Conservation (phyloP, 2,329 filamentous ascomycete species). For the Colletotrichum spaethianum region DNA sequence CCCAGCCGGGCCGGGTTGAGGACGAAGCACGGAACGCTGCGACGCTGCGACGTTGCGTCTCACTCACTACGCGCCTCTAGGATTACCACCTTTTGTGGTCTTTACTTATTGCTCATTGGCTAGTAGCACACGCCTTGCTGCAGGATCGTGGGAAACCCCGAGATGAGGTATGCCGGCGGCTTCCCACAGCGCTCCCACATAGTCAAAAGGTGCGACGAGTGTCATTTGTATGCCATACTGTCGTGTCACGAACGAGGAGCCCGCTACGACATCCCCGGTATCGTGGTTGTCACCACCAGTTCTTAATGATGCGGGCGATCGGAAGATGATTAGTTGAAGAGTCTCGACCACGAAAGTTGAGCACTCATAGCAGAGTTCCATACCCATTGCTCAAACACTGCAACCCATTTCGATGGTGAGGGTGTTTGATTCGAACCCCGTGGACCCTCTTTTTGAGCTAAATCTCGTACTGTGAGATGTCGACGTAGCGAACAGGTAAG, state of each 20-base stretch:
- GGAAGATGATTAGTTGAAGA: background rate
- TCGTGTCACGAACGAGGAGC: conserved; percentile 16
- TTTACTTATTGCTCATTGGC: conserved; percentile 21
- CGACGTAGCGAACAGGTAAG: background rate
- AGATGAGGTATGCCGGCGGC: conserved; percentile 40
- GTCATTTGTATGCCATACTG: conserved; percentile 29
- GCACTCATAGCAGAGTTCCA: background rate
- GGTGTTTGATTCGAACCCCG: background rate
- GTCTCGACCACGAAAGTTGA: background rate
- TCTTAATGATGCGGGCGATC: background rate
- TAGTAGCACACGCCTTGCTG: conserved; percentile 39
- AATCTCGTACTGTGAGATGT: background rate
- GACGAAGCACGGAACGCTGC: background rate
- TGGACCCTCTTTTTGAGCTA: background rate
- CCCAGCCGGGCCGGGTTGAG: conserved; percentile 16
- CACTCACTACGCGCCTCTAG: background rate
- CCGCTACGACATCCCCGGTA: background rate
- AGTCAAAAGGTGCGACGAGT: conserved; percentile 14
- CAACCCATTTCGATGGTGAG: background rate
- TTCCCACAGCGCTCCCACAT: conserved; percentile 27
- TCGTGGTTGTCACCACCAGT: background rate
- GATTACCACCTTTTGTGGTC: background rate
- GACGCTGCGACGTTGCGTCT: too few species aligned
- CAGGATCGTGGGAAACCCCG: conserved; percentile 42
- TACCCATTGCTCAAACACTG: background rate